Base-by-base conservation (phyloP, 169 alveolate genomes). In the Toxoplasma gondii region DNA sequence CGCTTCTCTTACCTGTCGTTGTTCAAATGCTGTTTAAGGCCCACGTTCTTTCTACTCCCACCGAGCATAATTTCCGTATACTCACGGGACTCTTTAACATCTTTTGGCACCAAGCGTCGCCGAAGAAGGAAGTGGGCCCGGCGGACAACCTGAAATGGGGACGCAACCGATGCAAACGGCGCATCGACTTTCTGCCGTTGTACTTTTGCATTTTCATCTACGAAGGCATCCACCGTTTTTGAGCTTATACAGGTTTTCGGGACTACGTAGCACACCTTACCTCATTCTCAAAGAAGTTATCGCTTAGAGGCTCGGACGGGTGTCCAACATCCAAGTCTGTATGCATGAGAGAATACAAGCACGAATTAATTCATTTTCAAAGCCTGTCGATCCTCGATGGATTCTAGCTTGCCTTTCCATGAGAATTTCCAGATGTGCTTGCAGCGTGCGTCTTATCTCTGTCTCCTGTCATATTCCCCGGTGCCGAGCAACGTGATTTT, bases 11-110 rank as follows among this genome's bases (percentile, higher is more conserved):
- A 82, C 90, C 98, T 88, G 95, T 97, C 98, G 94, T 97, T 97
- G 94, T 97, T 98, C 87, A 97, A 94, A 92, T 97, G 97, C 94
- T 97, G 96, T 94, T 97, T 97, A 54, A 96, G 93, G 17, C 92
- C 83, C 12, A 53, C 39, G 83, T 88, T 88, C 58, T 64, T 88
- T 24, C 92, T 45, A 83, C 81, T 38, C 12, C 92, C 92, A 12
- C 92, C 92, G 0, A 64, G 91, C 80, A 86, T 86, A 45, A 86
- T 88, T 38, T 54, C 92, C 34, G 92, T 64, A 45, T 58, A 88
- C 45, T 88, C 92, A 7, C 74, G 69, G 17, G 81, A 54, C 84
- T 88, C 92, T 38, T 36, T 54, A 45, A 88, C 92, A 9, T 88
- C 92, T 31, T n/a, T 64, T 39, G 92, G 92, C 16, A 88, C 64